phyloP scores from a whole-genome alignment of 2,329 filamentous ascomycete genomes.

The Alternaria ventricosa region DNA sequence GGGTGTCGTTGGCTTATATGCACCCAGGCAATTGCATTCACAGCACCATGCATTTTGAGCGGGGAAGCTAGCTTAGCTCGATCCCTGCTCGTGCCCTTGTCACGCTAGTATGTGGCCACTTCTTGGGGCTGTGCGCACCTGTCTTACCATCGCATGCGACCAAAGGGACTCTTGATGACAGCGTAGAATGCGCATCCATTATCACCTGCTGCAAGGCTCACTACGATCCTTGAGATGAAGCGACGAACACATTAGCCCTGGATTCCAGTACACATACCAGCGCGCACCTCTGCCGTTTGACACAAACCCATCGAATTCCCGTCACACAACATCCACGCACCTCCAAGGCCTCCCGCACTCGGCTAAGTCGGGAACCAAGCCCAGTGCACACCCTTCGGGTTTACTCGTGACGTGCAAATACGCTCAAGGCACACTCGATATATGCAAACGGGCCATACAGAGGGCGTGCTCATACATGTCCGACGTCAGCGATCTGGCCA shows the following conservation, averaged over 20 bases:
- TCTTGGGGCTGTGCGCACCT: conserved; percentile 23
- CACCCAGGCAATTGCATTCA: conserved; percentile 11
- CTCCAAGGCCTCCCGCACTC: conserved; percentile 27
- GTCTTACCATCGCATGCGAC: conserved; percentile 6
- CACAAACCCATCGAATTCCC: background rate
- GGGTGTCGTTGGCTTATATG: conserved; percentile 27
- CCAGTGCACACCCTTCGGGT: conserved; percentile 7
- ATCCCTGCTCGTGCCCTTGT: conserved; percentile 1
- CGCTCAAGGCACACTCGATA: conserved; percentile 24
- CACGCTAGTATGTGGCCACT: conserved; percentile 14
- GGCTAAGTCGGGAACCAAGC: conserved; percentile 28
- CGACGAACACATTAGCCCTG: background rate
- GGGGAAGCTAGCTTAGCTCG: conserved; percentile 29
- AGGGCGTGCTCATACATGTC: conserved; percentile 1
- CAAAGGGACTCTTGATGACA: background rate
- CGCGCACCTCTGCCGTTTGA: background rate
- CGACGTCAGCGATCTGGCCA: conserved; percentile 22
- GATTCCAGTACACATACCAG: background rate
- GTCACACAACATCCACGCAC: conserved; percentile 15
- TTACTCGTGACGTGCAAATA: conserved; percentile 29
- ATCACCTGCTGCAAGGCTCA: background rate
- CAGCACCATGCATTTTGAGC: conserved; percentile 12
- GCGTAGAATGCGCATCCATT: background rate
- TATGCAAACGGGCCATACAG: conserved; percentile 11
- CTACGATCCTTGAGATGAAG: background rate